Base-by-base conservation (phyloP, 768 basidiomycete species). In the Leccinum olivaceopallidum region DNA sequence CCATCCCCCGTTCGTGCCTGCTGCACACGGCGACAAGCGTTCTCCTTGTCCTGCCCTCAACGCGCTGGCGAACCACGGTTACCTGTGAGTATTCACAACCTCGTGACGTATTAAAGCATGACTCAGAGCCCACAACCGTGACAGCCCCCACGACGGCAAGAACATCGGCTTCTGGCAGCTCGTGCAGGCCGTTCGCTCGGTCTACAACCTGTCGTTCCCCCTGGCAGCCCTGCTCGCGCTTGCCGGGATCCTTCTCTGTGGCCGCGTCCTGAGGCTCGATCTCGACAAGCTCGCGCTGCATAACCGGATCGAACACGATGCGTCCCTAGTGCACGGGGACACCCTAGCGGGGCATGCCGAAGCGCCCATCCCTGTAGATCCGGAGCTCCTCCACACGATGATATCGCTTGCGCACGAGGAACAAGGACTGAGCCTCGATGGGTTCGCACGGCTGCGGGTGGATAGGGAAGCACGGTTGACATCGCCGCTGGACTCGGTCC, bases 11-110 rank as follows among this genome's bases (percentile, higher is more conserved):
- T 73, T 69, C 47, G 62, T 70, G 56, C 67, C 72, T 48, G 69
- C 72, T 42, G 57, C 62, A 61, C 56, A 51, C 30, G 63, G 63
- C 10, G 87, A 87, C 63, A 80, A 79, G 56, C 82, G 89, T 5
- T 86, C 86, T 2, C 84, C 85, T 37, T 91, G 89, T 67, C 90
- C 90, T 7, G 90, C 86, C 4, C 75, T 90, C 51, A 91, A 90
- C 63, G 78, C 85, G 0, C 79, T 90, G 68, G 89, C 90, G 0
- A 90, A 91, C 65, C 87, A 91, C 57, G 85, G 86, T 0, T 90
- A 88, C 63, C 77, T 91, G 88, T 90, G 67, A 67, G 86, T 77
- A 6, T 32, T 16, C 9, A 24, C 6, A 34, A 6, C 13, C 49
- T 34, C 16, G n/a, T 20, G 6, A 18, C 3, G 8, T 42, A 4